These are phyloP conservation scores for Brachypodium distachyon DNA, from an alignment of 202 grass and related monocot species.

Conservation along the genomic window DNA sequence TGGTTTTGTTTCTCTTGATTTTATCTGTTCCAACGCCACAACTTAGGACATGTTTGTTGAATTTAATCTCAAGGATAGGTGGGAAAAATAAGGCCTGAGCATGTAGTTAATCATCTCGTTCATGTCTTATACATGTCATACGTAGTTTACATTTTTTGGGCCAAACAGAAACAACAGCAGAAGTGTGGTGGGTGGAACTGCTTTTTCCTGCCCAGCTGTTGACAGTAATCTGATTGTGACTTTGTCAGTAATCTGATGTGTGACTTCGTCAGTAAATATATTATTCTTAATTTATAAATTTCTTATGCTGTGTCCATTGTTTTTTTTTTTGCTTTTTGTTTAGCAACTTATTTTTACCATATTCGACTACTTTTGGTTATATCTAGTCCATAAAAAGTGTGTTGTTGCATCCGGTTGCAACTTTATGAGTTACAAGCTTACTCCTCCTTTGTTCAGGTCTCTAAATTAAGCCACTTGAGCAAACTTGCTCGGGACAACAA, in stretches of 20 bases:
- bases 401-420: neutral
- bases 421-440: slow-evolving; percentile 9
- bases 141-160: neutral
- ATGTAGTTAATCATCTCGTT: neutral
- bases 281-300: neutral
- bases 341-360: neutral
- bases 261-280: no score
- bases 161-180: neutral
- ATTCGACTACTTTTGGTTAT: neutral
- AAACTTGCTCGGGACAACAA: slow-evolving; percentile 93
- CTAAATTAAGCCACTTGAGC: slow-evolving; percentile 89
- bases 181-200: neutral
- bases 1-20: neutral
- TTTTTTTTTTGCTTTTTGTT: neutral
- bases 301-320: neutral
- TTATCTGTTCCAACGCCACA: neutral
- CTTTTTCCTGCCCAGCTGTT: neutral
- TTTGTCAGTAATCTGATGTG: no score
- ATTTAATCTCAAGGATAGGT: neutral
- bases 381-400: neutral
- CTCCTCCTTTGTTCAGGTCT: slow-evolving; percentile 56
- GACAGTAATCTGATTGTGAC: neutral
- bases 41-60: neutral
- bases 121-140: neutral
- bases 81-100: neutral